A percentile compares a stretch with the other conserved stretches of the same genome.
phyloP scores from a whole-genome alignment of 164 flowering plant genomes.

The Taxillus chinensis region DNA sequence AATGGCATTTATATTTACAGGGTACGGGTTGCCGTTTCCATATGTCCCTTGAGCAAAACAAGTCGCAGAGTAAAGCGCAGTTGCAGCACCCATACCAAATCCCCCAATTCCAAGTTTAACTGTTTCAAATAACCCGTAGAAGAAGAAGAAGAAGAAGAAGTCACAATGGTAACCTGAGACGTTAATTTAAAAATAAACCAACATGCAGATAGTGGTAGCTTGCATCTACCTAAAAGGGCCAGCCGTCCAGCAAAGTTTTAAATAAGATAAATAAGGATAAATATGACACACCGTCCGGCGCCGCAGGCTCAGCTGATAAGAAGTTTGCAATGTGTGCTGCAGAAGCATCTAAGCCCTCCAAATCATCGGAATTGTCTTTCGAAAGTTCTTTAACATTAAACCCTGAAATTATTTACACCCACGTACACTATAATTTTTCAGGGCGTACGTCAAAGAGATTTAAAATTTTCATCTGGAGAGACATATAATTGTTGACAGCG shows the following conservation, averaged over 20 bases:
- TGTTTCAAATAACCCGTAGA: conserved; percentile 13
- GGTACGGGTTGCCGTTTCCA: conserved; percentile 67
- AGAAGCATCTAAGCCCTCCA: conserved; percentile 90
- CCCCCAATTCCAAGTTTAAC: conserved; percentile 97
- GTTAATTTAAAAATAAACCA: too few species aligned
- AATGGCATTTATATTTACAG: conserved; percentile 58
- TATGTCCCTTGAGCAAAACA: conserved; percentile 68
- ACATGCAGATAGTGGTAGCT: too few species aligned
- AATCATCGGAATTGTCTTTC: conserved; percentile 79
- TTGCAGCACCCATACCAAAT: conserved; percentile 97
- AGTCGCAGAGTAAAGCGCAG: conserved; percentile 82
- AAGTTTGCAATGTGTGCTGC: conserved; percentile 92
- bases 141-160: neutral
- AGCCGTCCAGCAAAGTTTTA: too few species aligned
- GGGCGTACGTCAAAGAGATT: neutral
- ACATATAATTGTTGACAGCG: neutral
- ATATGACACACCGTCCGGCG: too few species aligned
- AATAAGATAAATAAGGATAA: too few species aligned
- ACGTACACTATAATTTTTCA: conserved; percentile 3
- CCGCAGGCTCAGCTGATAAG: conserved; percentile 87
- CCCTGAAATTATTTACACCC: conserved; percentile 40
- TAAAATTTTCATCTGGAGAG: neutral
- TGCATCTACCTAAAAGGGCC: too few species aligned
- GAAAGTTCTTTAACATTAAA: conserved; percentile 88
- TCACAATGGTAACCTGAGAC: neutral